Percentiles rank a stretch among this genome's conserved stretches.
phyloP scores from a whole-genome alignment of 108 stramenopile species.

The Chaetoceros tenuissimus region DNA sequence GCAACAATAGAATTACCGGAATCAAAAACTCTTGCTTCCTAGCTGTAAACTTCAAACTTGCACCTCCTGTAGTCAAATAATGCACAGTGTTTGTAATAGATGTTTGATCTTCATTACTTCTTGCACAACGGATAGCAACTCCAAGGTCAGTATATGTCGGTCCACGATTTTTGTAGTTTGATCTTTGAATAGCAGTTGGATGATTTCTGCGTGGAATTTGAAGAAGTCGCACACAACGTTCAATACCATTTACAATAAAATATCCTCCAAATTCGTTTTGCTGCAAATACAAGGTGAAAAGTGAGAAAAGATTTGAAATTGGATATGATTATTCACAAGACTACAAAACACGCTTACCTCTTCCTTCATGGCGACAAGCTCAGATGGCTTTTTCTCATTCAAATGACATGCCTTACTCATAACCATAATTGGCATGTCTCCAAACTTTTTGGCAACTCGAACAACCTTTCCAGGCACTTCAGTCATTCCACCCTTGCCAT shows the following conservation, averaged over 20 bases:
- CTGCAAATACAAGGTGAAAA: constrained; percentile 14
- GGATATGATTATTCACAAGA: too few species aligned
- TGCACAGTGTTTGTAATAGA: constrained; percentile 93
- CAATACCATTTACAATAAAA: constrained; percentile 95
- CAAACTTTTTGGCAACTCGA: constrained; percentile 54
- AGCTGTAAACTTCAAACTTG: constrained; percentile 81
- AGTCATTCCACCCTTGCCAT: constrained; percentile 17
- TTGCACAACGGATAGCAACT: constrained; percentile 75
- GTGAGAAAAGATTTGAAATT: background rate
- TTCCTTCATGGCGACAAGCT: constrained; percentile 49
- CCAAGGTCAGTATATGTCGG: constrained; percentile 75
- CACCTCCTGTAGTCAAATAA: constrained; percentile 91
- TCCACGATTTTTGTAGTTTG: constrained; percentile 90
- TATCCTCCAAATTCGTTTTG: constrained; percentile 95
- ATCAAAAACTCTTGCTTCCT: constrained; percentile 93
- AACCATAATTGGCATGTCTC: constrained; percentile 94
- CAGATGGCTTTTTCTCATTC: constrained; percentile 27
- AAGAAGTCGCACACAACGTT: constrained; percentile 90
- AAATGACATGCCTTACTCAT: constrained; percentile 72
- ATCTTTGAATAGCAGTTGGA: constrained; percentile 82
- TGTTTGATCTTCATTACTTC: constrained; percentile 78
- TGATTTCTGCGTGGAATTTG: constrained; percentile 92
- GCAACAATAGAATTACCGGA: constrained; percentile 83
- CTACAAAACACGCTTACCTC: constrained; percentile 41
- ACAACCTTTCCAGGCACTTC: constrained; percentile 19